Evolutionary conservation across 208 protist genomes (phyloP).

Genomic region (Trypanosoma lewisi): DNA sequence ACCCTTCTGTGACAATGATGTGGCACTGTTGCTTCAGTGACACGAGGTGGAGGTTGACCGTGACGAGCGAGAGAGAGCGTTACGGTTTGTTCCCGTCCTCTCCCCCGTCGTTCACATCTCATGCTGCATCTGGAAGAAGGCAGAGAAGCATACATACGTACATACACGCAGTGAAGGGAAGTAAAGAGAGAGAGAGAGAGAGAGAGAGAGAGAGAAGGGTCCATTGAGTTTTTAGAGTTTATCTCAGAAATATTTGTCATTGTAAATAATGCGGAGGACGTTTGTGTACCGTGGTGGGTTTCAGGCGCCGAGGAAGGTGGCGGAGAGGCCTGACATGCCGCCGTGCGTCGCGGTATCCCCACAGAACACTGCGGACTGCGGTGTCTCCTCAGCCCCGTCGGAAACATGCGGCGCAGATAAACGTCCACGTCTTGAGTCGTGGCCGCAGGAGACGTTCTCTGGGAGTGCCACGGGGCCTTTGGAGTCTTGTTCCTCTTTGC

Average conservation of each 20-base stretch:
- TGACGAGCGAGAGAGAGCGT: background rate
- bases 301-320: conserved; percentile 37
- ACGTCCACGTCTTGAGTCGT: background rate
- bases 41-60: background rate
- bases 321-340: conserved; percentile 1
- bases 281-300: conserved; percentile 39
- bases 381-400: background rate
- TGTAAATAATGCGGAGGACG: conserved; percentile 43
- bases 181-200: background rate
- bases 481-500: background rate
- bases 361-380: background rate
- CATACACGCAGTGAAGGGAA: too few relatives aligned
- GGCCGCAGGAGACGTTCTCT: background rate
- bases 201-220: background rate
- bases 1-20: background rate
- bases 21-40: background rate
- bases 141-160: background rate
- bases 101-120: conserved; percentile 2
- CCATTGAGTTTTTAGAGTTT: background rate
- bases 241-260: background rate
- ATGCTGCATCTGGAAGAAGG: conserved; percentile 7
- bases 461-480: background rate
- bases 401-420: background rate
- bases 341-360: background rate
- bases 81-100: background rate